A percentile compares a stretch with the other conserved stretches of the same genome.
Evolutionary conservation across 257 asterid genomes (phyloP).

Genomic region (Solanum pennellii): DNA sequence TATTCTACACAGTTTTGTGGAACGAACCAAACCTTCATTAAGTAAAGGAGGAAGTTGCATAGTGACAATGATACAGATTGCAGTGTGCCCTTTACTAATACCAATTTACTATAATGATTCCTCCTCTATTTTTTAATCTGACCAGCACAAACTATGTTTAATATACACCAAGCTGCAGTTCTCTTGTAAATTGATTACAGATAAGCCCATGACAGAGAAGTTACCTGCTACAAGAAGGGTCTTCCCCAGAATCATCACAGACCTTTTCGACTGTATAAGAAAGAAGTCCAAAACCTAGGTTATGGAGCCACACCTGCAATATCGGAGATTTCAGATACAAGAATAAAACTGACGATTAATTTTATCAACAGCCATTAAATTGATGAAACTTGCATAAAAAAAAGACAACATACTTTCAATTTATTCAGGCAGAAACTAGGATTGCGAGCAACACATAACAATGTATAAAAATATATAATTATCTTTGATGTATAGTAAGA

Average conservation of each 20-base stretch:
- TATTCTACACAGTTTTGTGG: neutral
- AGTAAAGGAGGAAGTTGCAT: neutral
- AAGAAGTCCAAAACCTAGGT: slow-evolving; percentile 42
- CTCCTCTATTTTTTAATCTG: neutral
- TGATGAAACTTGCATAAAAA: neutral
- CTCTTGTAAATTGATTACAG: neutral
- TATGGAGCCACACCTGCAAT: slow-evolving; percentile 77
- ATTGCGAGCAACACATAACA: neutral
- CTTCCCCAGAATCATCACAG: slow-evolving; percentile 96
- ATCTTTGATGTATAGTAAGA: neutral
- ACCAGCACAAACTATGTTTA: neutral
- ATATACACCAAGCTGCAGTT: neutral
- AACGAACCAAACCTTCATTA: neutral
- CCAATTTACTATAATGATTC: neutral
- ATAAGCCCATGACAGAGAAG: neutral
- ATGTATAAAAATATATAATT: neutral
- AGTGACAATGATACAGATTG: neutral
- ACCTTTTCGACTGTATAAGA: slow-evolving; percentile 48
- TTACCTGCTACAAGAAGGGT: slow-evolving; percentile 93
- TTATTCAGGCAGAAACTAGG: neutral
- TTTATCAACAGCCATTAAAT: neutral
- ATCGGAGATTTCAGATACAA: neutral
- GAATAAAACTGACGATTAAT: neutral
- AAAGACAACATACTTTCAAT: neutral
- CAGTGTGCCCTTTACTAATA: neutral